A percentile compares a stretch with the other conserved stretches of the same genome.
These are phyloP conservation scores for Clonostachys sp. DNA, from an alignment of 2,329 filamentous ascomycete genomes.

Conservation along the genomic window DNA sequence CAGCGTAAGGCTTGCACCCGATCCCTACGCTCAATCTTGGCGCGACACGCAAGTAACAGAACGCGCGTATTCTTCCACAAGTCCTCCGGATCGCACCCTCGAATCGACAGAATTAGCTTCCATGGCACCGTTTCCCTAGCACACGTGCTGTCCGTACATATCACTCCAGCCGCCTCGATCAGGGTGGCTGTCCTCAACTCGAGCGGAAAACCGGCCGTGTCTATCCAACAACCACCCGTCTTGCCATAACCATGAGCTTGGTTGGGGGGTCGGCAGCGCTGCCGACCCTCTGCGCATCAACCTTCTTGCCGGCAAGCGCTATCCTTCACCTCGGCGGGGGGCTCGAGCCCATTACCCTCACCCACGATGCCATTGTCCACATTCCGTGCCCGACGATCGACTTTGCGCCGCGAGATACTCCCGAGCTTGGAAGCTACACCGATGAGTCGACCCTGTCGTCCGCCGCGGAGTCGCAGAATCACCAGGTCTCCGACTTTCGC, in stretches of 20 bases:
- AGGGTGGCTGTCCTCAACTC: background rate
- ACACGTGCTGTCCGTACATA: background rate
- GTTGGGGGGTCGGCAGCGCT: slow-evolving; percentile 11
- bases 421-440: slow-evolving; percentile 20
- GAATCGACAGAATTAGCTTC: background rate
- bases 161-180: background rate
- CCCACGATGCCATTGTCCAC: slow-evolving; percentile 51
- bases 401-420: slow-evolving; percentile 11
- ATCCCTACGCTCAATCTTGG: too few species aligned
- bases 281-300: slow-evolving; percentile 30
- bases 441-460: slow-evolving; percentile 21
- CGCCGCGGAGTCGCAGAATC: slow-evolving; percentile 19
- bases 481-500: slow-evolving; percentile 58
- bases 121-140: background rate
- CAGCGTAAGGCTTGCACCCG: too few species aligned
- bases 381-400: slow-evolving; percentile 19
- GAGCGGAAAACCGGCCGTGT: too few species aligned
- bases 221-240: slow-evolving; percentile 11
- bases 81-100: too few species aligned
- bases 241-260: slow-evolving; percentile 1
- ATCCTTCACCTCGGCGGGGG: slow-evolving; percentile 45
- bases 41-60: too few species aligned
- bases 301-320: slow-evolving; percentile 36
- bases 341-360: slow-evolving; percentile 51
- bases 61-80: too few species aligned